Evolutionary conservation across 148 eudicot species (phyloP), one percentile per base, ranked within the genome.

Genomic region (Camellia granthamiana): DNA sequence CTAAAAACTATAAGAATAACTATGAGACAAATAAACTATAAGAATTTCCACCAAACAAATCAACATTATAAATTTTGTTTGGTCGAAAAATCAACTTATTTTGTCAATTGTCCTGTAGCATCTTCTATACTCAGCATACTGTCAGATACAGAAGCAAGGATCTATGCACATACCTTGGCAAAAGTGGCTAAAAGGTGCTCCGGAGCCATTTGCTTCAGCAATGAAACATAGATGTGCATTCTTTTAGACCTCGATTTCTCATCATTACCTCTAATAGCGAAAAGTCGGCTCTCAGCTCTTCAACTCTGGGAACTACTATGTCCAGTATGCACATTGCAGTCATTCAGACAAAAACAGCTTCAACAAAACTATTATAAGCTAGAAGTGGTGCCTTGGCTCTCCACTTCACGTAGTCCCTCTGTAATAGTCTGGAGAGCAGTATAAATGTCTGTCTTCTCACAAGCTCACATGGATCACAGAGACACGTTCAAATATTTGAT

Each of bases 311-410:
- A 83, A 68, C 83, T 93, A 75, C 88, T 85, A 71, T 86, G 90
- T 73, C 94, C 95, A 62, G 81, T 86, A 64, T 91, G 94, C 47
- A 86, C 85, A 81, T 89, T 88, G 79, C 93, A 94, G 77, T 92
- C 95, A 83, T 96, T 96, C 82, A 96, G 89, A 94, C 97, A 83
- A 92, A 96, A 61, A 96, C 85, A 38, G 99, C 91, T 88, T 96
- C 99, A 69, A 96, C 98, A 76, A 96, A 96, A 83, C 99, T 94
- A 80, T 96, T 96, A 88, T 96, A 96, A 80, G 99, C 98, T 71
- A 96, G 84, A 87, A 96, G 97, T 55, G 99, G 99, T 42, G 99
- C 92, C 88, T 96, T 96, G 69, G 92, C 99, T 96, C 98, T n/a
- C n/a, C n/a, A n/a, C n/a, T n/a, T n/a, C n/a, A n/a, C n/a, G n/a